These are phyloP conservation scores for Penicillium vulpinum DNA, from an alignment of 2,329 filamentous ascomycete species.

Conservation along the genomic window DNA sequence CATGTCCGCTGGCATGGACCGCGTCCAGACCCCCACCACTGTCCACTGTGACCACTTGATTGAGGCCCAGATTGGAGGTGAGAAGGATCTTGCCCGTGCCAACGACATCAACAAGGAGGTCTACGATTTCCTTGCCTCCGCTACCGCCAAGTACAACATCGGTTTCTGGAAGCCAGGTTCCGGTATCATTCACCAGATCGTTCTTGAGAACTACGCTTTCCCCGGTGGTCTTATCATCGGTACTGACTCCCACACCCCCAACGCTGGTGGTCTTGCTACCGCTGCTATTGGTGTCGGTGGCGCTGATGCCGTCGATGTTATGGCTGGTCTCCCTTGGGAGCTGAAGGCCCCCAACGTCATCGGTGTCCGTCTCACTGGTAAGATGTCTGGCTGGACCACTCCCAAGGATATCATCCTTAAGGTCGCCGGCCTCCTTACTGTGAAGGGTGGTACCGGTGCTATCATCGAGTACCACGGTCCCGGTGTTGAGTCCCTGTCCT, in stretches of 20 bases:
- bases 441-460: slow-evolving; percentile 94
- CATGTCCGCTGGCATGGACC: slow-evolving; percentile 97
- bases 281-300: slow-evolving; percentile 94
- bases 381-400: slow-evolving; percentile 85
- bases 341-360: slow-evolving; percentile 97
- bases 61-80: slow-evolving; percentile 90
- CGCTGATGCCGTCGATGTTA: slow-evolving; percentile 97
- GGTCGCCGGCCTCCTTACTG: slow-evolving; percentile 93
- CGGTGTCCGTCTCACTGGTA: slow-evolving; percentile 89
- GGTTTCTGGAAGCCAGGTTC: slow-evolving; percentile 99
- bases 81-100: slow-evolving; percentile 89
- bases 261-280: slow-evolving; percentile 95
- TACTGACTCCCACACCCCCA: slow-evolving; percentile 97
- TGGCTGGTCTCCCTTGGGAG: slow-evolving; percentile 97
- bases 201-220: slow-evolving; percentile 99
- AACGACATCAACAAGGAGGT: slow-evolving; percentile 98
- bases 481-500: slow-evolving; percentile 71
- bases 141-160: slow-evolving; percentile 99
- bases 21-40: slow-evolving; percentile 89
- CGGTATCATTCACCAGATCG: slow-evolving; percentile 98
- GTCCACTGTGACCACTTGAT: slow-evolving; percentile 99
- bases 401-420: slow-evolving; percentile 98
- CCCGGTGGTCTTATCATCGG: slow-evolving; percentile 96
- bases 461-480: slow-evolving; percentile 64
- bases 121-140: slow-evolving; percentile 91